Conservation (phyloP, 768 basidiomycete genomes). For the Collybia sordida region DNA sequence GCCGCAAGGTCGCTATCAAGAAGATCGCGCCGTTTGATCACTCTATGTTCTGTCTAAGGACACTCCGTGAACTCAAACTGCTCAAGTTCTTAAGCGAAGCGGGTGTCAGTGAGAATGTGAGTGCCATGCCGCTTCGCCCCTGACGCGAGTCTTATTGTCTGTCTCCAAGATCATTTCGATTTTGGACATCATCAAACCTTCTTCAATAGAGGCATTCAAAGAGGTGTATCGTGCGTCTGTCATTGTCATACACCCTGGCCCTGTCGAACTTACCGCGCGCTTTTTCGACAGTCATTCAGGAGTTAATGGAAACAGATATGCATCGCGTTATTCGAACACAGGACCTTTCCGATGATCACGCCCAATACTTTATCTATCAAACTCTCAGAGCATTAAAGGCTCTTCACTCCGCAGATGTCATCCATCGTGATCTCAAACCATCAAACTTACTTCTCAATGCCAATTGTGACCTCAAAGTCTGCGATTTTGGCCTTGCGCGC, state of each 20-base stretch:
- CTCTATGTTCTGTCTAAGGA: conserved; percentile 90
- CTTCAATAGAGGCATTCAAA: conserved; percentile 79
- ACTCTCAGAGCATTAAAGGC: conserved; percentile 95
- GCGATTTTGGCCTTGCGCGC: conserved; percentile 95
- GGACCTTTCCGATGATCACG: conserved; percentile 93
- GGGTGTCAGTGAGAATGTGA: conserved; percentile 86
- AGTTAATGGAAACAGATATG: conserved; percentile 95
- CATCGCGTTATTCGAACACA: conserved; percentile 96
- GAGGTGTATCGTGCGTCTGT: conserved; percentile 71
- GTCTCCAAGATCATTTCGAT: conserved; percentile 79
- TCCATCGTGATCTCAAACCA: conserved; percentile 95
- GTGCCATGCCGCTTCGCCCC: conserved; percentile 13
- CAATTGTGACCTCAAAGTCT: conserved; percentile 94
- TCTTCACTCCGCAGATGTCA: conserved; percentile 93
- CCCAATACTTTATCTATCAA: conserved; percentile 92
- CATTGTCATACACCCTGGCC: background rate
- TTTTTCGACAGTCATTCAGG: conserved; percentile 75
- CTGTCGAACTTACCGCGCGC: background rate
- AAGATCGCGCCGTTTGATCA: conserved; percentile 95
- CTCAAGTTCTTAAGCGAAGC: conserved; percentile 85
- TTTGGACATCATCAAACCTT: conserved; percentile 83
- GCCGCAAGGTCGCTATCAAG: conserved; percentile 95
- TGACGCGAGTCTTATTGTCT: conserved; percentile 7
- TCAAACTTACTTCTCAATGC: conserved; percentile 97
- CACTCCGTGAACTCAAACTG: conserved; percentile 84